Conservation (phyloP, 2,329 filamentous ascomycete species). For the Apiospora saccharicola region DNA sequence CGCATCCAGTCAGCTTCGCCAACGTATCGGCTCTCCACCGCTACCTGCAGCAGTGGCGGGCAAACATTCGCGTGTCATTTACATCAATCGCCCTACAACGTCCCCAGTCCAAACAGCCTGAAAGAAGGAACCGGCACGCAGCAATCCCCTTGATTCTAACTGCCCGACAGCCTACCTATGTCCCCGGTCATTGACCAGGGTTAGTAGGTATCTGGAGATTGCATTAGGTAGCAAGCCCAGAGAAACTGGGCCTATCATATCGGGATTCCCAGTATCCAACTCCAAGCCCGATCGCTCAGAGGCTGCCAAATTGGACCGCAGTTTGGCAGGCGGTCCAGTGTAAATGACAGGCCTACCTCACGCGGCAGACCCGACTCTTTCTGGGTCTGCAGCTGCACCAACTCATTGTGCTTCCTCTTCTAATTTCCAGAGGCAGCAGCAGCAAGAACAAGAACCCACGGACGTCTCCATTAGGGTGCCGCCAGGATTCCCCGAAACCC, state of each 20-base stretch:
- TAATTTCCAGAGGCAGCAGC: constrained; percentile 30
- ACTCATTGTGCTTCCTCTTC: constrained; percentile 8
- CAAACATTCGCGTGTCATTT: constrained; percentile 6
- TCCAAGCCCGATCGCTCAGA: constrained; percentile 11
- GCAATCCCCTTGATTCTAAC: neutral
- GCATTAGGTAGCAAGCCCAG: constrained; percentile 13
- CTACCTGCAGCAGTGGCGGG: neutral
- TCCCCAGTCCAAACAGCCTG: constrained; percentile 4
- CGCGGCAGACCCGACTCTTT: constrained; percentile 33
- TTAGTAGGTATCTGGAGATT: constrained; percentile 15
- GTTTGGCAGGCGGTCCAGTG: constrained; percentile 29
- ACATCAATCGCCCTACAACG: neutral
- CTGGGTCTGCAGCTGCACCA: constrained; percentile 26
- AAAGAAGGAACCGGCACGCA: neutral
- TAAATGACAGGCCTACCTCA: constrained; percentile 40
- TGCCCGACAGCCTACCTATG: constrained; percentile 9
- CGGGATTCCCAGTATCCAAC: constrained; percentile 3
- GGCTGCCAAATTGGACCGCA: constrained; percentile 8
- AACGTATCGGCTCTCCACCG: constrained; percentile 7
- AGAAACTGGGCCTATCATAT: constrained; percentile 10
- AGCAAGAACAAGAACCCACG: constrained; percentile 15
- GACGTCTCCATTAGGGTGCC: constrained; percentile 20
- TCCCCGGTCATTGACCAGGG: constrained; percentile 17
- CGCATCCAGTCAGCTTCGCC: constrained; percentile 15
- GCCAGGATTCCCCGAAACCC: constrained; percentile 12